Percentiles rank a stretch among this genome's conserved stretches.
phyloP scores from a whole-genome alignment of 116 monocot species.

The Trichopus zeylanicus region DNA sequence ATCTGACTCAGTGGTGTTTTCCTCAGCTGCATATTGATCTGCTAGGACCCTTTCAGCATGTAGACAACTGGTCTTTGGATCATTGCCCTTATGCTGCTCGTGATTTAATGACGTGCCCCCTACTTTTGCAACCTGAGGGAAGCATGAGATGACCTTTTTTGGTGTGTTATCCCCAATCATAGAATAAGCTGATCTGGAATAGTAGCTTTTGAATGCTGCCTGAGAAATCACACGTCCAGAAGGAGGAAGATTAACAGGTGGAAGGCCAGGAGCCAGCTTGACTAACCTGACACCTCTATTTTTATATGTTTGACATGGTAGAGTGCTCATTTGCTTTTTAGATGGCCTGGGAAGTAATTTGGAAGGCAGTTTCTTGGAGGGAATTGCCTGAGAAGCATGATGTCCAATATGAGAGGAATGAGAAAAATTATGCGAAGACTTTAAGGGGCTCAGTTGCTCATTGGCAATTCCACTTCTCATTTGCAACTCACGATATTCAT shows the following conservation, averaged over 20 bases:
- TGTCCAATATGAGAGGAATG: constrained; percentile 10
- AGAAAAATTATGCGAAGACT: constrained; percentile 3
- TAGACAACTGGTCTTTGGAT: constrained; percentile 1
- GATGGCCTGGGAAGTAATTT: constrained; percentile 6
- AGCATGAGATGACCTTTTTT: constrained; percentile 11
- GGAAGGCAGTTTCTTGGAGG: constrained; percentile 12
- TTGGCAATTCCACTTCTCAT: constrained; percentile 12
- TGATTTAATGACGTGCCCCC: constrained; percentile 10
- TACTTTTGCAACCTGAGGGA: constrained; percentile 17
- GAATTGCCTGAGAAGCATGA: constrained; percentile 3
- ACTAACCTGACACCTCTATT: constrained; percentile 42
- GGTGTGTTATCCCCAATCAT: not conserved
- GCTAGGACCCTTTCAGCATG: constrained; percentile 11
- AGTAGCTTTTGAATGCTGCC: constrained; percentile 53
- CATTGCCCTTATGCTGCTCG: constrained; percentile 8
- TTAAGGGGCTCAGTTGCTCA: constrained; percentile 5
- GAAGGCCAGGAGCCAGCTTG: constrained; percentile 88
- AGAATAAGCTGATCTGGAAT: constrained; percentile 10
- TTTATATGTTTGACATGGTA: constrained; percentile 28
- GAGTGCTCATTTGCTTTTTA: constrained; percentile 8
- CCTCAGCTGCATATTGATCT: constrained; percentile 25
- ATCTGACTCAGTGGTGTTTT: constrained; percentile 45
- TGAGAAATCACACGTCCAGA: constrained; percentile 84
- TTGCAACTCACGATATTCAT: constrained; percentile 9
- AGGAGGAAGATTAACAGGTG: constrained; percentile 89